phyloP scores from a whole-genome alignment of 2,329 filamentous ascomycete genomes.

The Aspergillus thermomutatus region DNA sequence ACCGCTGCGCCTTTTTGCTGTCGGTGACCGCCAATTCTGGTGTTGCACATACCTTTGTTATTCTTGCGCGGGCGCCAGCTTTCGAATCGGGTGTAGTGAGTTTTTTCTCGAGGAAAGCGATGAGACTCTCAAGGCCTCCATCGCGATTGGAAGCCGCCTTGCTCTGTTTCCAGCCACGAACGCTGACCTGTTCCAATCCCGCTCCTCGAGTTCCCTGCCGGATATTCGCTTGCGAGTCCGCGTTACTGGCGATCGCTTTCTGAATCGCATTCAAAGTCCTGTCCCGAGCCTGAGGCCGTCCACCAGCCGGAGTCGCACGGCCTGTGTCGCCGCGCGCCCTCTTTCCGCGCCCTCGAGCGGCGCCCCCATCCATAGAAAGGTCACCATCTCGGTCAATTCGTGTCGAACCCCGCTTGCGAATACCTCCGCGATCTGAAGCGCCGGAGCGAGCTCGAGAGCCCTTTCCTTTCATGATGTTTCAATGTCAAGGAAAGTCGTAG shows the following conservation, averaged over 20 bases:
- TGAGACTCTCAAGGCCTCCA: conserved; percentile 62
- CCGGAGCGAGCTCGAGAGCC: conserved; percentile 27
- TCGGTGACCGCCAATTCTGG: conserved; percentile 41
- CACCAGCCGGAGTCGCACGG: conserved; percentile 17
- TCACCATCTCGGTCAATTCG: conserved; percentile 61
- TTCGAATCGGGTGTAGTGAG: conserved; percentile 53
- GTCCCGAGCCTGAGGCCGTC: conserved; percentile 25
- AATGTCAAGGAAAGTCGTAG: conserved; percentile 9
- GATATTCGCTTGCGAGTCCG: conserved; percentile 36
- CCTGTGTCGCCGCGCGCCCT: conserved; percentile 31
- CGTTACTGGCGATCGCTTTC: conserved; percentile 31
- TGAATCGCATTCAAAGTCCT: conserved; percentile 36
- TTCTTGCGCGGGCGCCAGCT: conserved; percentile 54
- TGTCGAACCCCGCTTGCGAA: conserved; percentile 47
- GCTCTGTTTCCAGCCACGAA: conserved; percentile 65
- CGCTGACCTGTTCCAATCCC: conserved; percentile 34
- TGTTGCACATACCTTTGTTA: conserved; percentile 72
- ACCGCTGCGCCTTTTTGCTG: conserved; percentile 31
- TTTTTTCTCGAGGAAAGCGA: conserved; percentile 70
- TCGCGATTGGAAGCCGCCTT: conserved; percentile 65
- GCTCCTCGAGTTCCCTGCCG: conserved; percentile 33
- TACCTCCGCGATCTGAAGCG: conserved; percentile 45
- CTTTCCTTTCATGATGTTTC: conserved; percentile 31
- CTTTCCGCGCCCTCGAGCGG: conserved; percentile 34
- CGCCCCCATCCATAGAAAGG: conserved; percentile 54